Evolutionary conservation across 2,329 filamentous ascomycete genomes (phyloP).

Genomic region (Aspergillus terreus): DNA sequence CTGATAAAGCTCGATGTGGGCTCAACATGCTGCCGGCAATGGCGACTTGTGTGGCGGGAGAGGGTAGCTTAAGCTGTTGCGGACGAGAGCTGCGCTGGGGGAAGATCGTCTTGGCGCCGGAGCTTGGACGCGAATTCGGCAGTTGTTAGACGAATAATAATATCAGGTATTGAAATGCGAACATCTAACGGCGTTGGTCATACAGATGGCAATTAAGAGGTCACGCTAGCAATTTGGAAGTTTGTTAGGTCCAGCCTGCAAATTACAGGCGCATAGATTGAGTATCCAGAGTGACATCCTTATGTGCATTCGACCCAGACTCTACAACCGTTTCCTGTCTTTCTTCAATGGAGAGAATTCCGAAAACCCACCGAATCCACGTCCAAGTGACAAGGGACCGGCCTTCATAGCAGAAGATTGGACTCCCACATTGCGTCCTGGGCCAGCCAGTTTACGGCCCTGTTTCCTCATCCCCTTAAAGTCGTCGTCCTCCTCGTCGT

Average conservation of each 20-base stretch:
- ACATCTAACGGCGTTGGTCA: too few species aligned
- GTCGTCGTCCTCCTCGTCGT: constrained; percentile 53
- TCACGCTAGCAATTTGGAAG: too few species aligned
- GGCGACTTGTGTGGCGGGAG: too few species aligned
- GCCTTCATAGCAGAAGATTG: constrained; percentile 4
- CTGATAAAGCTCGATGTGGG: neutral
- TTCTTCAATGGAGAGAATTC: constrained; percentile 71
- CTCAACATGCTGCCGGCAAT: too few species aligned
- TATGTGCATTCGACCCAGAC: neutral
- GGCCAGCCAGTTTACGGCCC: constrained; percentile 23
- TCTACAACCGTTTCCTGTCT: constrained; percentile 50
- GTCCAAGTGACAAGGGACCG: constrained; percentile 6
- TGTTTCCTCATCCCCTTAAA: constrained; percentile 19
- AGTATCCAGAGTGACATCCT: neutral
- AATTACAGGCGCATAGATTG: neutral
- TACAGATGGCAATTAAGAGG: too few species aligned
- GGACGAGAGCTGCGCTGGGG: too few species aligned
- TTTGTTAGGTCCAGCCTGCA: neutral
- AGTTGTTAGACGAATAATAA: too few species aligned
- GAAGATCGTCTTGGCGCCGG: too few species aligned
- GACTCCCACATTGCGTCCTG: constrained; percentile 12
- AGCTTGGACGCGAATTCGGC: too few species aligned
- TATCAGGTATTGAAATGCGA: too few species aligned
- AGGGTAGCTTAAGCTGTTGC: too few species aligned
- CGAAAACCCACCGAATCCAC: constrained; percentile 47